Base-by-base conservation (phyloP, 2,329 filamentous ascomycete genomes). In the Sclerotinia glacialis region DNA sequence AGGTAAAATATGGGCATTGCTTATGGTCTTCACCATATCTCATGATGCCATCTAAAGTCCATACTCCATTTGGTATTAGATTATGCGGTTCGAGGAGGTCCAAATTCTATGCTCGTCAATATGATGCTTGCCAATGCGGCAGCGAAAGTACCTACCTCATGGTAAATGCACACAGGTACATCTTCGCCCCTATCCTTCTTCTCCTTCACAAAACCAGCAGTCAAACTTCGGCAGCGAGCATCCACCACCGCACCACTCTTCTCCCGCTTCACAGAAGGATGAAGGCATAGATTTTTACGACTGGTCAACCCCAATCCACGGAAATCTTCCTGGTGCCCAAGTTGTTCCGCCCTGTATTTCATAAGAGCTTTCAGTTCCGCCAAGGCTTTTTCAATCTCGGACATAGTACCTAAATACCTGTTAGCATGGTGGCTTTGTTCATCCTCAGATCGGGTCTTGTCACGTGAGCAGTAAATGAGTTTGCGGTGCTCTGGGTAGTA, bases 1-100 rank as follows among this genome's bases (percentile, higher is more conserved):
- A 91, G 18, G 94, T 97, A 74, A 99, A 99, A 77, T 99, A 99
- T 0, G 95, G 95, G 73, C 95, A 99, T 77, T 98, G 95, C 77
- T 97, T 97, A 70, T 97, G 89, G 74, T 97, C 85, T 78, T 99
- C 94, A 64, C 96, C 94, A 74, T 99, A 98, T 70, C 85, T 87
- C 67, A 96, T 80, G 58, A 99, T 85, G 18, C 89, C 92, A 72
- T 99, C 95, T 61, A 99, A 86, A 0, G 95, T 98, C 87, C 95
- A 99, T 2, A 99, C 92, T 8, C 95, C 95, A 28, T 95, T 92
- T 0, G 95, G 95, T 42, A 99, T 89, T 44, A 99, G 84, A 73
- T 97, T 97, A 77, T 97, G 93, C 3, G 95, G 92, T 76, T 99
- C 96, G 34, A 98, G 85, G 21, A 96, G 85, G 77, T 99, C 94